Percentiles rank a stretch among this genome's conserved stretches.
Conservation (phyloP, 768 basidiomycete genomes). For the Serendipita sp. region DNA sequence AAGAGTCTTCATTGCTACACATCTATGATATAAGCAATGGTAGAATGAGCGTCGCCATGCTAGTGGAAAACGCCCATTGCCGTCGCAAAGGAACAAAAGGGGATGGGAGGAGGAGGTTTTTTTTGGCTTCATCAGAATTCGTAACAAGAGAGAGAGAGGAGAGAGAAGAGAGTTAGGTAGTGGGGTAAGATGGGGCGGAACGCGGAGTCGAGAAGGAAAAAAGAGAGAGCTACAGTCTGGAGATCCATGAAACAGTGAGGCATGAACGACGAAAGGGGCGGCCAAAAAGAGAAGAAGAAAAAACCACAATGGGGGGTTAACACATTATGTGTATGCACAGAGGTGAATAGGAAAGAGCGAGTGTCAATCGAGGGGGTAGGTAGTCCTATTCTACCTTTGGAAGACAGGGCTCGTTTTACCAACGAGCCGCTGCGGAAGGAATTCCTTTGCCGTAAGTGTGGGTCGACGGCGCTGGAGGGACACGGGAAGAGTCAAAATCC, state of each 20-base stretch:
- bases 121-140: too few relatives aligned
- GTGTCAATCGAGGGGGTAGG: neutral
- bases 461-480: neutral
- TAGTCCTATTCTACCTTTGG: neutral
- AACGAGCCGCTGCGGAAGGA: neutral
- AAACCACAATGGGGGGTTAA: neutral
- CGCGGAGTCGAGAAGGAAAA: neutral
- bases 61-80: too few relatives aligned
- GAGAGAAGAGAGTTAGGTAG: neutral
- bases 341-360: neutral
- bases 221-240: neutral
- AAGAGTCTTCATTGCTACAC: too few relatives aligned
- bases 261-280: neutral
- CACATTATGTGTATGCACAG: neutral
- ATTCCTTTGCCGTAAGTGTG: constrained; percentile 4
- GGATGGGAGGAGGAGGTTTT: too few relatives aligned
- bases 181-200: neutral
- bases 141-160: neutral
- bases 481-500: neutral
- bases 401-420: neutral
- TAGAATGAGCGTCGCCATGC: too few relatives aligned
- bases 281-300: too few relatives aligned
- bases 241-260: neutral
- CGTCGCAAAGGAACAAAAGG: too few relatives aligned
- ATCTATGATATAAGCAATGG: too few relatives aligned